Evolutionary conservation across 805 yeast genomes (phyloP).

Genomic region (Candida nitratophila): DNA sequence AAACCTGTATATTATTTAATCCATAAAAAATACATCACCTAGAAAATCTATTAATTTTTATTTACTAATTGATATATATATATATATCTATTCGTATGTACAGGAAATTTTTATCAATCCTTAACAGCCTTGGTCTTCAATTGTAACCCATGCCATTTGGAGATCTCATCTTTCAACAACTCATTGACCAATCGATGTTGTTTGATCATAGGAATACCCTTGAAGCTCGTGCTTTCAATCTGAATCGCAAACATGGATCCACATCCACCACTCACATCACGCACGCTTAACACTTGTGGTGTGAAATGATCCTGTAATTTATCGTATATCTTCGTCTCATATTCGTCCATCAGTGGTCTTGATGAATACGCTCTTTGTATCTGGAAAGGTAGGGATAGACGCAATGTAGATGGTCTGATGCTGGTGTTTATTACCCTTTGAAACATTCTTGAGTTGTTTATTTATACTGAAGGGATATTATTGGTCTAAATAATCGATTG

Average conservation of each 20-base stretch:
- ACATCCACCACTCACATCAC: conserved; percentile 91
- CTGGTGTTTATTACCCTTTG: too few relatives aligned
- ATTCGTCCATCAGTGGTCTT: conserved; percentile 38
- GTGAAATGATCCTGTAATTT: conserved; percentile 47
- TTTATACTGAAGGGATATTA: too few relatives aligned
- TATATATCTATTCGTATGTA: too few relatives aligned
- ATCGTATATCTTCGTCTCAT: conserved; percentile 57
- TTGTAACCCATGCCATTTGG: conserved; percentile 93
- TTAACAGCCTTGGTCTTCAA: conserved; percentile 59
- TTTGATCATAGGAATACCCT: conserved; percentile 77
- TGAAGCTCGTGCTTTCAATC: conserved; percentile 65
- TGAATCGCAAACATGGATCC: conserved; percentile 95
- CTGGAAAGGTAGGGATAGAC: too few relatives aligned
- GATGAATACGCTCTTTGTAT: too few relatives aligned
- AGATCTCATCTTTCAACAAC: conserved; percentile 73
- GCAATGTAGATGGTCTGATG: too few relatives aligned
- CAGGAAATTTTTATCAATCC: not conserved
- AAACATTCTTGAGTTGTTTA: too few relatives aligned
- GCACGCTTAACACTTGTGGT: conserved; percentile 61
- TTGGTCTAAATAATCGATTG: too few relatives aligned
- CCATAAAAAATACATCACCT: not conserved
- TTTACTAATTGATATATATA: too few relatives aligned
- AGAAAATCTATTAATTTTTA: not conserved
- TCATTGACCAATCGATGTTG: conserved; percentile 90
- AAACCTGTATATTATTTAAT: not conserved